Evolutionary conservation across 2,329 filamentous ascomycete species (phyloP), one percentile per base, ranked within the genome.

Genomic region (Clonostachys chloroleuca): DNA sequence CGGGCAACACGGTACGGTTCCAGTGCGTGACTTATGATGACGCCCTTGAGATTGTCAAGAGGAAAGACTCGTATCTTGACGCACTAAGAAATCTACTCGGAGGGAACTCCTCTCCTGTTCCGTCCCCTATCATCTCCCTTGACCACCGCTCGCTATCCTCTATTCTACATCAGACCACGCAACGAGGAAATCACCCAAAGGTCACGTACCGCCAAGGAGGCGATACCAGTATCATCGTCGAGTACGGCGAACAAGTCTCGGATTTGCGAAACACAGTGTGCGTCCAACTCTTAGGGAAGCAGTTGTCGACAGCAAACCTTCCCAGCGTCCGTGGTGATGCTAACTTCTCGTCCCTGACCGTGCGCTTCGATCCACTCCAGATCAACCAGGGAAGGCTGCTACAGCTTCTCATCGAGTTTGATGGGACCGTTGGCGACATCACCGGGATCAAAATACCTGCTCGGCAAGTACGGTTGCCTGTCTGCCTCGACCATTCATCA

Each of bases 211-310:
- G 42, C 33, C 42, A 43, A 34, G 68, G 68, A 42, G 69, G 66
- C 18, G 72, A 75, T 46, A 75, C 80, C 46, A 77, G 77, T 49
- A 53, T 83, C 4, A 62, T 84, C 9, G 66, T 83, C 12, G 79
- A 83, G 50, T 83, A 81, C 48, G 79, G 79, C 18, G 63, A 76
- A 34, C 77, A 78, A 16, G 61, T 67, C 2, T 79, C 80, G 50
- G 70, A 83, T 49, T 64, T 83, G 8, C 45, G 48, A 80, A 82
- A 57, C 71, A 81, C 59, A 67, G 48, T 50, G 2, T 53, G 54
- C 8, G 52, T 55, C 5, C 48, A 49, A 12, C 45, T 50, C 36
- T 47, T 56, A 5, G 47, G 52, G 3, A 46, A 49, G 14, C 47
- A 52, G 30, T 39, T 54, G 18, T n/a, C 30, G 8, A 43, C 16